Base-by-base conservation (phyloP, 2,329 filamentous ascomycete species). In the Fusarium palustre region DNA sequence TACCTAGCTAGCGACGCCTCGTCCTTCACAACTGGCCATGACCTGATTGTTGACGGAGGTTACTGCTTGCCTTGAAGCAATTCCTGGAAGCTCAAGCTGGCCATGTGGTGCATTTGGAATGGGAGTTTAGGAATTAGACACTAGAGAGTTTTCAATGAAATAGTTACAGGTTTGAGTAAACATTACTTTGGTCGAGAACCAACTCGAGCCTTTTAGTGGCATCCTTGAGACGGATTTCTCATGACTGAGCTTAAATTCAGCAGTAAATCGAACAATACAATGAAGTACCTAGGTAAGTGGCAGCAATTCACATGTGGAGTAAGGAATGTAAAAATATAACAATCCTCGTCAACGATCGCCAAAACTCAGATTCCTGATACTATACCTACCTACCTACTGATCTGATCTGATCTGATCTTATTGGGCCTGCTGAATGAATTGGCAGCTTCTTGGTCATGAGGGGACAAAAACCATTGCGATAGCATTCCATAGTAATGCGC, bases 1-100 rank as follows among this genome's bases (percentile, higher is more conserved):
- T 96, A 94, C 79, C 83, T 97, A 59, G 91, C 92, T 20, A 92
- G 90, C 16, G 92, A 97, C 79, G 92, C 92, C 6, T 88, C 90
- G n/a, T 92, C 89, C 55, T 97, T 93, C 81, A 93, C 91, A 20
- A 97, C 92, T 11, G 93, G 89, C 1, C 84, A 87, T 12, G 90
- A 94, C 77, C 83, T 96, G 62, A 81, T 92, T 67, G 87, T 94
- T 48, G 92, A 96, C 77, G 92, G 92, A 63, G 91, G 91, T 56
- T 93, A 93, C 79, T 85, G 82, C 74, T 78, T 84, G 50, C 83
- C 84, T 50, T 89, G 16, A 38, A 33, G n/a, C 28, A 22, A 30
- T 30, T 15, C 6, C 5, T 8, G n/a, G 16, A 28, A 45, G 16
- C 28, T 36, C 11, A 45, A n/a, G 13, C 20, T 28, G 18, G 24